A percentile compares a stretch with the other conserved stretches of the same genome.
phyloP scores from a whole-genome alignment of 177 flowering plant genomes.

The Telopea speciosissima region DNA sequence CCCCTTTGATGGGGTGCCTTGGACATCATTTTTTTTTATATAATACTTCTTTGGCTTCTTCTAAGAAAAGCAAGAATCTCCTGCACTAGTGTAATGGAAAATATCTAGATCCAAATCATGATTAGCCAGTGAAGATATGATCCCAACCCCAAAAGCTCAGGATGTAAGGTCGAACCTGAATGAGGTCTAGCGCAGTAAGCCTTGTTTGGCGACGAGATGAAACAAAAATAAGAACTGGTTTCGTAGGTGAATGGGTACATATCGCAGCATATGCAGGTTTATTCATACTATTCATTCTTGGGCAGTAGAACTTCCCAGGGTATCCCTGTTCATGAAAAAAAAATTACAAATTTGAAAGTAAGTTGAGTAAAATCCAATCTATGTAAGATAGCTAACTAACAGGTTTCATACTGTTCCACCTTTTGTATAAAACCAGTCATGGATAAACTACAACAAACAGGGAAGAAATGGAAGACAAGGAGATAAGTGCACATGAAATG shows the following conservation, averaged over 20 bases:
- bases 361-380: neutral
- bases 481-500: neutral
- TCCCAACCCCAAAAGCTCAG: too few species aligned
- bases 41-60: too few species aligned
- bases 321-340: slow-evolving; percentile 58
- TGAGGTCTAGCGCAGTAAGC: slow-evolving; percentile 93
- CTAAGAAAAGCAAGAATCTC: too few species aligned
- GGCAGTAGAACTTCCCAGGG: slow-evolving; percentile 96
- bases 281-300: slow-evolving; percentile 99
- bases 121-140: too few species aligned
- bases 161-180: slow-evolving; percentile 56
- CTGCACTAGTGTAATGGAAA: too few species aligned
- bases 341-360: neutral
- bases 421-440: too few species aligned
- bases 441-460: neutral
- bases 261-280: slow-evolving; percentile 98
- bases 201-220: slow-evolving; percentile 98
- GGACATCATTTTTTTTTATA: too few species aligned
- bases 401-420: too few species aligned
- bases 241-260: slow-evolving; percentile 92
- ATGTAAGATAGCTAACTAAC: neutral
- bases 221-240: slow-evolving; percentile 96
- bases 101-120: too few species aligned
- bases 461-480: neutral
- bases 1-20: too few species aligned